Base-by-base conservation (phyloP, 139 green algal species). In the Chlorella ohadii region DNA sequence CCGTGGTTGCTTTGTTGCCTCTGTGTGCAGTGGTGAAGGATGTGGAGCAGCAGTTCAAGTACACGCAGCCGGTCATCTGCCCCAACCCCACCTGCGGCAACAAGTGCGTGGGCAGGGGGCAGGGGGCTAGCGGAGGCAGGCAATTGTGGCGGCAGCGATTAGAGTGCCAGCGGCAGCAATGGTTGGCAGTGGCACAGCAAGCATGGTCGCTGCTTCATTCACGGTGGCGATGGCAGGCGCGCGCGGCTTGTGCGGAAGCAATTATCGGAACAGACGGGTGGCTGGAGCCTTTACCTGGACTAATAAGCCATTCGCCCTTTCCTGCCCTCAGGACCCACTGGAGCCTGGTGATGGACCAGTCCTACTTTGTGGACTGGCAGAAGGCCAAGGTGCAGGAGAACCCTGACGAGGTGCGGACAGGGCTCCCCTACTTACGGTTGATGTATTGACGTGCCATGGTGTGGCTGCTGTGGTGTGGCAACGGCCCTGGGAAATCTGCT, bases 321-420 rank as follows among this genome's bases (percentile, higher is more conserved):
- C 34, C 76, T 13, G n/a, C 16, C 47, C 39, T 12, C 83, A 87
- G 78, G 72, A 71, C 55, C 22, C 70, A 79, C 38, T 99, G 93
- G 91, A 86, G 71, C n/a, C 89, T 99, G 59, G 77, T 95, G 51
- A 92, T 93, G n/a, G 94, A 99, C 41, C 87, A 98, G 72, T 98
- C 92, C 84, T 91, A 91, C 4, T 99, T 99, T 90, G 93, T 99
- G 36, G 97, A 99, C 91, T 99, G 97, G 97, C 97, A 99, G 93
- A 92, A 96, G 28, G 89, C 97, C 34, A 96, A 97, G 70, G 94
- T 99, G 77, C 97, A 99, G 92, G 97, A 99, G 89, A 94, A 92
- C 44, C 87, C 93, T 11, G 95, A 98, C 51, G 96, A 99, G 91
- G 96, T 98, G 64, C 51, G 76, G 38, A n/a, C n/a, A n/a, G n/a